These are phyloP conservation scores for Triticum monococcum DNA, from an alignment of 176 grass and related monocot species.

Conservation along the genomic window DNA sequence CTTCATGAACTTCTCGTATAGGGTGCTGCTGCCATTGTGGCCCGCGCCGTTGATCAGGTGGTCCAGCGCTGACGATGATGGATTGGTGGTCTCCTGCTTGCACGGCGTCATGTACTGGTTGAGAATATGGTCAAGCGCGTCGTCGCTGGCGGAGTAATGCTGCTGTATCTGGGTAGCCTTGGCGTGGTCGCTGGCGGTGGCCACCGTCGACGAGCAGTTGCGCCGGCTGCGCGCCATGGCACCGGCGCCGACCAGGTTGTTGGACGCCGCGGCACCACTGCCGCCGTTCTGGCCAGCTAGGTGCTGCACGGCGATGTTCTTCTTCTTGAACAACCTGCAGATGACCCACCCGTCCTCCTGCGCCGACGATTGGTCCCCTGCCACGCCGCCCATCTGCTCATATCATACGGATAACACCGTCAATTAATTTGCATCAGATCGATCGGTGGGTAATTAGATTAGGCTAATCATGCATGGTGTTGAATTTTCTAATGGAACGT, in stretches of 20 bases:
- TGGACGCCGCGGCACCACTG: not conserved
- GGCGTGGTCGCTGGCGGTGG: conserved; percentile 31
- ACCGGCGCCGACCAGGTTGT: too few species aligned
- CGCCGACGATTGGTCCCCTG: conserved; percentile 37
- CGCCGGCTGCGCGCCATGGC: conserved; percentile 26
- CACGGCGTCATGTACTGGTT: conserved; percentile 35
- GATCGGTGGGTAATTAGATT: too few species aligned
- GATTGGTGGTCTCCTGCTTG: conserved; percentile 44
- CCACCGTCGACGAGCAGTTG: conserved; percentile 47
- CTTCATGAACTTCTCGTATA: conserved; percentile 62
- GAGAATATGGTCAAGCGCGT: conserved; percentile 70
- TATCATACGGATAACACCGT: too few species aligned
- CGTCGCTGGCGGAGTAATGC: conserved; percentile 51
- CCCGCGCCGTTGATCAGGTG: not conserved
- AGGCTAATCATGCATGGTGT: too few species aligned
- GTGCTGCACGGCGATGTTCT: conserved; percentile 39
- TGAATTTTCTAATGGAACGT: too few species aligned
- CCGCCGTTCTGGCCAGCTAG: conserved; percentile 31
- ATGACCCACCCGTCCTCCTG: conserved; percentile 92
- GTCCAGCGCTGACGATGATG: not conserved
- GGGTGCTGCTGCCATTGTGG: not conserved
- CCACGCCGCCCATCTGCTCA: conserved; percentile 31
- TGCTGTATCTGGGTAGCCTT: conserved; percentile 37
- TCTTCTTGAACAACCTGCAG: conserved; percentile 94
- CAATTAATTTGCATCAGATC: too few species aligned